Percentiles rank a stretch among this genome's conserved stretches.
Evolutionary conservation across 2,329 filamentous ascomycete species (phyloP).

Genomic region (Blastomyces emzantsi): DNA sequence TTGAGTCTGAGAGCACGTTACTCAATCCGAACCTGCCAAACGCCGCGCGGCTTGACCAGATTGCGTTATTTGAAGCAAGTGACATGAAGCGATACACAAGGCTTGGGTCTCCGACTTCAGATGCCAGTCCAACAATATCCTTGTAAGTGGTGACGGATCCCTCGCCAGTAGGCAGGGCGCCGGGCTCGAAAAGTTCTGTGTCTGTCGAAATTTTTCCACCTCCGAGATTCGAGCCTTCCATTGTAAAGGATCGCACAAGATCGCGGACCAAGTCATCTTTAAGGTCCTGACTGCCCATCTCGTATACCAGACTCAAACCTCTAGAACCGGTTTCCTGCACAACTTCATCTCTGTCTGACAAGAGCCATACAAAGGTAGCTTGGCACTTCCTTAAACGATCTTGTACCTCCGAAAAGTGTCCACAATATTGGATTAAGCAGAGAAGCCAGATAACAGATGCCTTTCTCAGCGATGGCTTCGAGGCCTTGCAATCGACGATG

Average conservation of each 20-base stretch:
- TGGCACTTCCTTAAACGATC: conserved; percentile 68
- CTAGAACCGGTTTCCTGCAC: conserved; percentile 93
- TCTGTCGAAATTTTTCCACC: conserved; percentile 74
- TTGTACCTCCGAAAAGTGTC: conserved; percentile 66
- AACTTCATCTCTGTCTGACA: conserved; percentile 82
- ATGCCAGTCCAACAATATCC: conserved; percentile 91
- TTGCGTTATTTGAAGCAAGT: conserved; percentile 86
- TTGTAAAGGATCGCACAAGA: conserved; percentile 80
- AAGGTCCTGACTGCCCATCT: conserved; percentile 72
- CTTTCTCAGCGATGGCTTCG: conserved; percentile 82
- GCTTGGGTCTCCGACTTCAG: conserved; percentile 90
- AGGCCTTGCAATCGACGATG: conserved; percentile 66
- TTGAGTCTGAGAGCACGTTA: conserved; percentile 80
- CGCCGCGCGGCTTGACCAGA: conserved; percentile 94
- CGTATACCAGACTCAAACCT: conserved; percentile 86
- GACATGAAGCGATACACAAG: conserved; percentile 99
- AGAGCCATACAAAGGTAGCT: conserved; percentile 73
- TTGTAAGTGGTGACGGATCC: conserved; percentile 94
- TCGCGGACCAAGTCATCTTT: conserved; percentile 79
- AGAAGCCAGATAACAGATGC: conserved; percentile 94
- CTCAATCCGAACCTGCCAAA: conserved; percentile 92
- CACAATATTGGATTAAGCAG: conserved; percentile 82
- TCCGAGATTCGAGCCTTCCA: conserved; percentile 50
- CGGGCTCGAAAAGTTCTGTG: conserved; percentile 87
- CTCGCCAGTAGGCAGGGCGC: conserved; percentile 80